Conservation (phyloP, 805 yeast genomes). For the Candida nonsorbophila region DNA sequence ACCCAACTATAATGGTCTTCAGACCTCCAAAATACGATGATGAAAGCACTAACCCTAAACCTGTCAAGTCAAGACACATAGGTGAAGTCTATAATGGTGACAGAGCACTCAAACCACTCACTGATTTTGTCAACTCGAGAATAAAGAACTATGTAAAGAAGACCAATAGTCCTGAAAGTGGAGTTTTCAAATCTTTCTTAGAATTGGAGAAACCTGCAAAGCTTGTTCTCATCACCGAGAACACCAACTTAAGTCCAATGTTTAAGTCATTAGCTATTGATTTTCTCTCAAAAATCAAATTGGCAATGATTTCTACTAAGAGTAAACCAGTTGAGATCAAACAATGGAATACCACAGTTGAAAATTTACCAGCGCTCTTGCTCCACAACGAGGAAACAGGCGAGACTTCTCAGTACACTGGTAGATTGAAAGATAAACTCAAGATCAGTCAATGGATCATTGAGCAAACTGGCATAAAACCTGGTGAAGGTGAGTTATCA, state of each 20-base stretch:
- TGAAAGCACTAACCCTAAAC: conserved; percentile 8
- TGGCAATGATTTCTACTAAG: conserved; percentile 37
- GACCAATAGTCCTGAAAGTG: conserved; percentile 25
- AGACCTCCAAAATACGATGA: conserved; percentile 64
- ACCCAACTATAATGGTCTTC: conserved; percentile 78
- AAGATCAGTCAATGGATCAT: conserved; percentile 29
- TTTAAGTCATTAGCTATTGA: conserved; percentile 68
- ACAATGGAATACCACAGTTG: conserved; percentile 7
- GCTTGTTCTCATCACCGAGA: conserved; percentile 50
- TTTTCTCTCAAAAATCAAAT: conserved; percentile 46
- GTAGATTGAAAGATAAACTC: conserved; percentile 23
- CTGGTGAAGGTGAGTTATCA: conserved; percentile 34
- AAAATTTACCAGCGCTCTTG: conserved; percentile 19
- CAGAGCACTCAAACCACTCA: conserved; percentile 50
- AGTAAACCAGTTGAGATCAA: conserved; percentile 9
- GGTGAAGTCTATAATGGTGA: conserved; percentile 59
- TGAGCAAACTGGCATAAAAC: conserved; percentile 16
- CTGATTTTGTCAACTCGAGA: conserved; percentile 50
- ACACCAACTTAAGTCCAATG: conserved; percentile 46
- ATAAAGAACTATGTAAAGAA: conserved; percentile 63
- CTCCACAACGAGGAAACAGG: conserved; percentile 4
- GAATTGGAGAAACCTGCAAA: conserved; percentile 24
- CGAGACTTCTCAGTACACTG: conserved; percentile 5
- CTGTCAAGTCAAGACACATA: conserved; percentile 31
- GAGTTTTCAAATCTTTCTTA: conserved; percentile 14